Conservation (phyloP, 2,329 filamentous ascomycete genomes). For the Sporothrix luriei region DNA sequence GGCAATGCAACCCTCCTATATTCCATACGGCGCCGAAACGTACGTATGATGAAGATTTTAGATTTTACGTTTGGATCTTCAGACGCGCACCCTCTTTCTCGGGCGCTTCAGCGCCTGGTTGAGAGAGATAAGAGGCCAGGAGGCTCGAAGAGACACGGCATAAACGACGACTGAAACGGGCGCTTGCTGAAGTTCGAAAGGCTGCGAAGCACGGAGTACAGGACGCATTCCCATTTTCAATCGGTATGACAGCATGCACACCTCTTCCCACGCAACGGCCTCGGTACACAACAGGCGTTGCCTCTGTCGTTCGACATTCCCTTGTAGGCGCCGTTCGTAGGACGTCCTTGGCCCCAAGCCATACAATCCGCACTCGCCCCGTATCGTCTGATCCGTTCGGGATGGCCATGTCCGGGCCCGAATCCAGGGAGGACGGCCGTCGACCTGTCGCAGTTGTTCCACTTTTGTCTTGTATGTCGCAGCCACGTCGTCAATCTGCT, state of each 20-base stretch:
- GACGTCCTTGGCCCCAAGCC: too few relatives aligned
- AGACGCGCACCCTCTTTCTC: conserved; percentile 5
- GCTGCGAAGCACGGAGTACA: not conserved
- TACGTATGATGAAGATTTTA: conserved; percentile 2
- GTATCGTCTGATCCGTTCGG: not conserved
- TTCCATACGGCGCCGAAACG: not conserved
- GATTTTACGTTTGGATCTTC: not conserved
- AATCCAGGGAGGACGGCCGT: conserved; percentile 13
- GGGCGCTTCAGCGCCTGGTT: not conserved
- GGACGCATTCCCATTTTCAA: too few relatives aligned
- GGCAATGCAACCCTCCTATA: not conserved
- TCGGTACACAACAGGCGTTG: not conserved
- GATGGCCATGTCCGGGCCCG: conserved; percentile 13
- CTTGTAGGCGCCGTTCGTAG: not conserved
- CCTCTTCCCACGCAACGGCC: not conserved
- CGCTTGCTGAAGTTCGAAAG: not conserved
- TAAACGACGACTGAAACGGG: not conserved
- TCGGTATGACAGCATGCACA: too few relatives aligned
- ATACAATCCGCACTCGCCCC: not conserved
- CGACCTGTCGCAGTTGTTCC: not conserved
- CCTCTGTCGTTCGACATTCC: not conserved
- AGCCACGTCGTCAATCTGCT: not conserved
- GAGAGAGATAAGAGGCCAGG: not conserved
- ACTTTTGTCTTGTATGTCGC: not conserved
- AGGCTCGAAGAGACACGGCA: conserved; percentile 9